Base-by-base conservation (phyloP, 495 filamentous ascomycete species). In the Daldinia concentrica region DNA sequence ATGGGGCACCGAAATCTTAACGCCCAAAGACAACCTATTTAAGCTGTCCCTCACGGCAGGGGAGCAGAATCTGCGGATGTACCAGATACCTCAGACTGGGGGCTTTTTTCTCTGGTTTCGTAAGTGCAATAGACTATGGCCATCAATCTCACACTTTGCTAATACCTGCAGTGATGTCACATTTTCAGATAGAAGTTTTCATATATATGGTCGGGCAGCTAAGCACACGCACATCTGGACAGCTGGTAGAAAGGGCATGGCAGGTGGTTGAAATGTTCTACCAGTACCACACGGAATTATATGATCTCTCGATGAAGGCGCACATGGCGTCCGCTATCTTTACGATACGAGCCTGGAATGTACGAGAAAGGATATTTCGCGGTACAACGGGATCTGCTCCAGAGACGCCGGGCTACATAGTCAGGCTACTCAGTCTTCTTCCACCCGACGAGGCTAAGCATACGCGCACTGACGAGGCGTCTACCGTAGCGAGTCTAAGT, bases 161-260 rank as follows among this genome's bases (percentile, higher is more conserved):
- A 69, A 76, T 43, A 15, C 22, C 24, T 24, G 39, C n/a, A 78
- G 76, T 78, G 71, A 70, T 74, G 22, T 70, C 79, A 8, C 81
- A 87, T 64, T 85, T 87, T 62, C 86, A 86, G 59, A 65, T 85
- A 29, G 85, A 86, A 66, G 75, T 85, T 15, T 86, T 87, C 63
- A 79, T 85, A 55, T 88, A 84, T 72, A 75, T 87, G 63, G 73
- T 84, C 1, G 84, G 81, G 34, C 85, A 88, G 62, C 80, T 89
- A 22, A 81, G 81, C 37, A 74, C 78, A 43, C 84, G 85, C 24
- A 84, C 79, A 1, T 80, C 81, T 29, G 87, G 86, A 32, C 68
- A 67, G 4, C 74, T 87, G 27, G 84, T 85, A 34, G 86, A 88
- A 50, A 80, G 86, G 26, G 85, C 84, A 12, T 88, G 87, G 87